These are phyloP conservation scores for Halocafeteria seosinensis DNA, from an alignment of 108 stramenopile species.

Conservation along the genomic window DNA sequence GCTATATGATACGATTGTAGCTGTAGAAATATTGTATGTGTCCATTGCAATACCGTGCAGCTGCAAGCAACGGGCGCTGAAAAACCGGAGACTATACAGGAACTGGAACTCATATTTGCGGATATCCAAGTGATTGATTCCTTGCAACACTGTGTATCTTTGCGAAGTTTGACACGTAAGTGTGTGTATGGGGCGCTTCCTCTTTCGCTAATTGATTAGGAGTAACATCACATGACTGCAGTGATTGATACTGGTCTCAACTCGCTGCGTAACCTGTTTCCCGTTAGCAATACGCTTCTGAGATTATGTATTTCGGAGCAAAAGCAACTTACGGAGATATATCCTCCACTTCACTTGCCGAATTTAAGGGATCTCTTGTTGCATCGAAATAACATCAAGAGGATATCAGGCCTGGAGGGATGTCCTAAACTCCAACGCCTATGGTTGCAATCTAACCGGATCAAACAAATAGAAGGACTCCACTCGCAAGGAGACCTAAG, in stretches of 20 bases:
- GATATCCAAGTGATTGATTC: background rate
- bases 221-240: background rate
- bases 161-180: background rate
- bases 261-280: background rate
- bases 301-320: background rate
- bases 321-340: background rate
- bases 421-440: conserved; percentile 37
- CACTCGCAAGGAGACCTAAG: conserved; percentile 24
- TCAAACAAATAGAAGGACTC: conserved; percentile 20
- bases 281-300: background rate
- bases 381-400: conserved; percentile 24
- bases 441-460: conserved; percentile 34
- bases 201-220: background rate
- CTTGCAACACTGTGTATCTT: background rate
- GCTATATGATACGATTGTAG: too few species aligned
- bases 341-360: conserved; percentile 18
- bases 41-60: too few species aligned
- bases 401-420: conserved; percentile 26
- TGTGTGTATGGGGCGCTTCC: background rate
- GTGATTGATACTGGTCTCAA: conserved; percentile 3
- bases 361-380: conserved; percentile 32
- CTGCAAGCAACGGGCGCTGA: background rate
- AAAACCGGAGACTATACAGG: background rate
- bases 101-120: background rate
- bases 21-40: too few species aligned